Conservation (phyloP, 1,284 basidiomycete species). For the Coniferiporia weirii region DNA sequence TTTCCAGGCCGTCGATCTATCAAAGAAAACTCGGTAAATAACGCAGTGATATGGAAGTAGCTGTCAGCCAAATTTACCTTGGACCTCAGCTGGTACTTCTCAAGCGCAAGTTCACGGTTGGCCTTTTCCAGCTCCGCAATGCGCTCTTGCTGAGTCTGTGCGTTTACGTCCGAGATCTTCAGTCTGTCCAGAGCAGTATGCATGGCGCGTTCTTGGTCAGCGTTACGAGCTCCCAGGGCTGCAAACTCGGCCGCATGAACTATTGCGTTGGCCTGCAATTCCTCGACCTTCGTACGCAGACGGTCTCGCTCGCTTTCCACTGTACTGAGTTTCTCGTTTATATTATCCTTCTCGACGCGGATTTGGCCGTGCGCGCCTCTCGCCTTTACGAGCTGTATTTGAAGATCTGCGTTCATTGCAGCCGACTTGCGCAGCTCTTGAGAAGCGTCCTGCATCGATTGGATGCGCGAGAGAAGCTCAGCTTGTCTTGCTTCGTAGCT, state of each 20-base stretch:
- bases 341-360: conserved; percentile 73
- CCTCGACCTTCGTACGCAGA: conserved; percentile 49
- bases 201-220: conserved; percentile 63
- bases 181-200: conserved; percentile 61
- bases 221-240: conserved; percentile 48
- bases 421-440: conserved; percentile 60
- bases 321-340: conserved; percentile 53
- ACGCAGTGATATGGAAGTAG: conserved; percentile 4
- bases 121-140: conserved; percentile 56
- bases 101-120: conserved; percentile 45
- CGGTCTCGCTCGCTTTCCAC: conserved; percentile 60
- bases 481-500: conserved; percentile 55
- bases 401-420: conserved; percentile 53
- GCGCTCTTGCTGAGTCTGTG: conserved; percentile 52
- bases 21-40: conserved; percentile 4
- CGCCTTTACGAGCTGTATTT: conserved; percentile 67
- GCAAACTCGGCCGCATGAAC: conserved; percentile 43
- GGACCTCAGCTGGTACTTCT: conserved; percentile 50
- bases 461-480: conserved; percentile 54
- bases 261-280: conserved; percentile 41
- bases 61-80: conserved; percentile 42
- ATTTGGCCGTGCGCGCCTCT: conserved; percentile 70
- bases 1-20: conserved; percentile 57
- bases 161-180: conserved; percentile 62
- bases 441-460: conserved; percentile 48